Percentiles rank a stretch among this genome's conserved stretches.
phyloP scores from a whole-genome alignment of 306 rosid genomes.

The Lathyrus oleraceus region DNA sequence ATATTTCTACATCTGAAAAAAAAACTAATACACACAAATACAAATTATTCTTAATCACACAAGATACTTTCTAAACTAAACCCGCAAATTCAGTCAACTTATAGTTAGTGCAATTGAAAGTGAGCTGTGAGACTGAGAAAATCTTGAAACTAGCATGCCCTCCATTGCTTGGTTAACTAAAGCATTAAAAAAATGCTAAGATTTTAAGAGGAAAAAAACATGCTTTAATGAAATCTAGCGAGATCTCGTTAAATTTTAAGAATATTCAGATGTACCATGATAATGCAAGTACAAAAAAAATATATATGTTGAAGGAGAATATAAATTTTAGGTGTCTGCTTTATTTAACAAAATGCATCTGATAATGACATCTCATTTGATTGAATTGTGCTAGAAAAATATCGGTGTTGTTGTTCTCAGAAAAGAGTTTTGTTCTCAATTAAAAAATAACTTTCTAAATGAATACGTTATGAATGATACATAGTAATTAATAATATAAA shows the following conservation, averaged over 20 bases:
- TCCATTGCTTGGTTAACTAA: neutral
- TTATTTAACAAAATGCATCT: conserved; percentile 5
- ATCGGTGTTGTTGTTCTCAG: conserved; percentile 1
- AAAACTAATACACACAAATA: neutral
- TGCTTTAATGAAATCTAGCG: neutral
- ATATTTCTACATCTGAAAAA: neutral
- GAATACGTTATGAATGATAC: neutral
- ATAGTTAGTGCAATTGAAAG: neutral
- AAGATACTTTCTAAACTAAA: conserved; percentile 20
- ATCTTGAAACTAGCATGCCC: conserved; percentile 2
- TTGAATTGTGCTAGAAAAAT: conserved; percentile 25
- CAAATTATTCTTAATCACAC: conserved; percentile 21
- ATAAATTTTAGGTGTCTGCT: conserved; percentile 5
- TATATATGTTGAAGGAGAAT: neutral
- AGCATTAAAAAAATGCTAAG: conserved; percentile 12
- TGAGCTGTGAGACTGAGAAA: neutral
- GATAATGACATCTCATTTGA: conserved; percentile 9
- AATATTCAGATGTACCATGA: neutral
- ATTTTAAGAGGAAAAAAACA: conserved; percentile 14
- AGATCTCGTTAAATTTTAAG: neutral
- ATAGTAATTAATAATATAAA: neutral
- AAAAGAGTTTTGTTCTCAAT: conserved; percentile 6
- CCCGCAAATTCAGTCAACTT: conserved; percentile 27
- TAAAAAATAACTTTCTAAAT: neutral
- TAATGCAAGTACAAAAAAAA: conserved; percentile 7